Evolutionary conservation across 805 yeast genomes (phyloP).

Genomic region (Cyberlindnera samutprakarnensis): DNA sequence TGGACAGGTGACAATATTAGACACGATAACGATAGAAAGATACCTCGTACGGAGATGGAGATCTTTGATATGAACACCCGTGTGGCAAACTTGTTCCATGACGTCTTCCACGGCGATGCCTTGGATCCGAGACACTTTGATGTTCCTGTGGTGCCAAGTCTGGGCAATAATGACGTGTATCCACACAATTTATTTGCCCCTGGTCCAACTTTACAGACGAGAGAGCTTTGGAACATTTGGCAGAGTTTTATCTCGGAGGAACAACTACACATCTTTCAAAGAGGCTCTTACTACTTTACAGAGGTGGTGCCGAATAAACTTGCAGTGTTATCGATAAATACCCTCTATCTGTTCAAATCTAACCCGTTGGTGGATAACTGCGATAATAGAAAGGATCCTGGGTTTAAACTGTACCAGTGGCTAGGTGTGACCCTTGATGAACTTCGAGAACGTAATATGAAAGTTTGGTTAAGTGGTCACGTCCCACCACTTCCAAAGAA

Average conservation of each 20-base stretch:
- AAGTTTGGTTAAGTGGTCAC: conserved; percentile 85
- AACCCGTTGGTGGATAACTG: conserved; percentile 83
- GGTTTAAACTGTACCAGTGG: conserved; percentile 72
- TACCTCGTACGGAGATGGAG: conserved; percentile 67
- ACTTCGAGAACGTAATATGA: conserved; percentile 63
- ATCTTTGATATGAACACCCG: conserved; percentile 63
- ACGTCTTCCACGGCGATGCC: conserved; percentile 36
- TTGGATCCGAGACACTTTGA: conserved; percentile 37
- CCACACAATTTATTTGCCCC: conserved; percentile 82
- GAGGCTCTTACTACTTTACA: conserved; percentile 66
- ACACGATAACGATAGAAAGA: conserved; percentile 70
- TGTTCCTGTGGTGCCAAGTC: conserved; percentile 54
- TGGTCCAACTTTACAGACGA: conserved; percentile 84
- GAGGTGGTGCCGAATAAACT: conserved; percentile 77
- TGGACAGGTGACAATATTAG: conserved; percentile 92
- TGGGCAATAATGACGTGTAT: conserved; percentile 85
- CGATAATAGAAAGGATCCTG: conserved; percentile 66
- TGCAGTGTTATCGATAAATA: conserved; percentile 74
- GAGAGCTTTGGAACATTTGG: conserved; percentile 74
- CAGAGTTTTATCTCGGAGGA: conserved; percentile 63
- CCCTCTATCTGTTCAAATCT: conserved; percentile 64
- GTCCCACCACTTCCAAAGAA: conserved; percentile 83
- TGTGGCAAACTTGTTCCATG: conserved; percentile 45
- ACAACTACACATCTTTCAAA: conserved; percentile 65
- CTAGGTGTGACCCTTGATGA: conserved; percentile 68